Base-by-base conservation (phyloP, 1,284 basidiomycete genomes). In the Ustilago shanxiensis region DNA sequence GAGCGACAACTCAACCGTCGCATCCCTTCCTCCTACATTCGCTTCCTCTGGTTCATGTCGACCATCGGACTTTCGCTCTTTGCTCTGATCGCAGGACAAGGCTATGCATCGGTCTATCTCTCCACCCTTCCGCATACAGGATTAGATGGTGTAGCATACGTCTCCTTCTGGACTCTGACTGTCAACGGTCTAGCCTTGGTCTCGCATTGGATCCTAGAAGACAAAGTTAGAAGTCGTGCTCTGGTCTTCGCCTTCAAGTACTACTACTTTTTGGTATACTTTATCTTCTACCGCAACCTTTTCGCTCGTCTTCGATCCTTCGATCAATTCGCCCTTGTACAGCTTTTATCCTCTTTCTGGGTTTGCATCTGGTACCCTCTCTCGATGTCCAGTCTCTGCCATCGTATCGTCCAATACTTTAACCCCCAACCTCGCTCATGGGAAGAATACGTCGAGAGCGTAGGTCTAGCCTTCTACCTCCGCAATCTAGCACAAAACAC, bases 31-130 rank as follows among this genome's bases (percentile, higher is more conserved):
- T 88, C 87, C 0, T 90, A 89, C 85, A 83, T 87, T 16, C 86
- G 89, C 8, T 90, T 89, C 79, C 81, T 89, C 14, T 90, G 89
- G 89, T 90, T 90, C 83, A 88, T 89, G 85, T 84, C 86, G 2
- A 88, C 87, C 29, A 83, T 90, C n/a, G 87, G 86, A 1, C 87
- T 89, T 4, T 88, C 88, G 26, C 86, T 88, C n/a, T 86, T 89
- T 60, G 87, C 89, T 0, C 83, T 90, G 10, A 85, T 90, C n/a
- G 87, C 87, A n/a, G 89, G 89, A 6, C 89, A 90, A 83, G 89
- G 87, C 65, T 90, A 89, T 71, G 88, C 89, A 1, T 88, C 87
- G 51, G 83, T 89, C 20, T 90, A 88, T 76, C 85, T 90, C 4
- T 87, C 86, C 10, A 90, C 89, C 0, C 77, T 90, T 4, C 89